A percentile compares a stretch with the other conserved stretches of the same genome.
Evolutionary conservation across 106 monocot genomes (phyloP).

Genomic region (Dioscorea zingiberensis): DNA sequence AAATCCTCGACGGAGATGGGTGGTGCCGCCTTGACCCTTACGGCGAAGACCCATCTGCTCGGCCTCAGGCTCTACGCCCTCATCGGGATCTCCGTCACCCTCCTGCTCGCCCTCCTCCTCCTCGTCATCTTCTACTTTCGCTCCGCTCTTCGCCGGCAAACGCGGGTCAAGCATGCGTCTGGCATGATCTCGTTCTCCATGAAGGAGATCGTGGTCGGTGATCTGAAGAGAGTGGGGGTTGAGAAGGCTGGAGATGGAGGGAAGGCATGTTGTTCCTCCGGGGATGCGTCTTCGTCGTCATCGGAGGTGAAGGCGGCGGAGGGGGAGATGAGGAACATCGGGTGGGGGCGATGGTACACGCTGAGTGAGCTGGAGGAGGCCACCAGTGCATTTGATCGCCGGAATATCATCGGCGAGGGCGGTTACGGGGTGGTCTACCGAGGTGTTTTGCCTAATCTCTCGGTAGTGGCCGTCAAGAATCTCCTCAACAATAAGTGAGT

Average conservation of each 20-base stretch:
- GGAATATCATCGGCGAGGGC: conserved; percentile 78
- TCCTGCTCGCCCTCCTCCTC: not conserved
- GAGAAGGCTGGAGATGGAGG: not conserved
- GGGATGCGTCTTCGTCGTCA: conserved; percentile 7
- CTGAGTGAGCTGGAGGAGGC: conserved; percentile 63
- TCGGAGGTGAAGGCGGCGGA: not conserved
- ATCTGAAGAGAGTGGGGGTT: not conserved
- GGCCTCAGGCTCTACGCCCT: conserved; percentile 27
- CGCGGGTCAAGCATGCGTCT: conserved; percentile 15
- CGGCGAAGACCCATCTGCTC: conserved; percentile 16
- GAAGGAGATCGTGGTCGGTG: conserved; percentile 1
- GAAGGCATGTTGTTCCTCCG: conserved; percentile 9
- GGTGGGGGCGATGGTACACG: conserved; percentile 79
- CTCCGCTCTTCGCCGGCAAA: not conserved
- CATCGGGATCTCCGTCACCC: conserved; percentile 5
- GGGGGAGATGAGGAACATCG: conserved; percentile 40
- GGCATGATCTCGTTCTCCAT: not conserved
- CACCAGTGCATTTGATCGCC: conserved; percentile 39
- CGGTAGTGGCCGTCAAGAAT: conserved; percentile 78
- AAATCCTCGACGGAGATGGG: conserved; percentile 12
- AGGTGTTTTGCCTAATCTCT: conserved; percentile 54
- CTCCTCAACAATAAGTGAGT: conserved; percentile 83
- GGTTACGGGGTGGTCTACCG: conserved; percentile 85
- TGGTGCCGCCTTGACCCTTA: not conserved
- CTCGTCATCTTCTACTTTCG: conserved; percentile 12